phyloP scores from a whole-genome alignment of 768 basidiomycete genomes.

The Strobilomyces confusus region DNA sequence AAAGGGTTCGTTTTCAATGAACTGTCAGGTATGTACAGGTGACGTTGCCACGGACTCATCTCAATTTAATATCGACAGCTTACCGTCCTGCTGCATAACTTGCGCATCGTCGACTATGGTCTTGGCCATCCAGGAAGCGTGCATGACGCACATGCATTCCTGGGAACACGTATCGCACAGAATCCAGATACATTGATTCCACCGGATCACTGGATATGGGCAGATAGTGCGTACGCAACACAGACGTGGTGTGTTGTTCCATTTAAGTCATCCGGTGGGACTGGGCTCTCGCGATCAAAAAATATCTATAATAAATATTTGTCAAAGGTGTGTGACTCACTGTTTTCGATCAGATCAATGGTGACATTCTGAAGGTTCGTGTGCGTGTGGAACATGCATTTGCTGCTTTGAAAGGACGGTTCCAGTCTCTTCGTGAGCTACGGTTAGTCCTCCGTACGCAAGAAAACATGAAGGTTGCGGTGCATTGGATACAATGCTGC shows the following conservation, averaged over 20 bases:
- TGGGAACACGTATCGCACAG: not conserved
- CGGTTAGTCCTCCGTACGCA: not conserved
- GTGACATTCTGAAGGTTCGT: not conserved
- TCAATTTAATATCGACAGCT: not conserved
- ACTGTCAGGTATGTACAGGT: too few species aligned
- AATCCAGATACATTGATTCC: not conserved
- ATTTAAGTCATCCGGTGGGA: not conserved
- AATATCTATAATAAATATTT: not conserved
- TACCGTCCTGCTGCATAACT: too few species aligned
- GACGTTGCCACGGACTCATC: too few species aligned
- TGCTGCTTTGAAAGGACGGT: not conserved
- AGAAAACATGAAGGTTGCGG: not conserved
- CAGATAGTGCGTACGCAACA: not conserved
- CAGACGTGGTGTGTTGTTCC: not conserved
- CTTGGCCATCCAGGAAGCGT: too few species aligned
- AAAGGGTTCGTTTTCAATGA: not conserved
- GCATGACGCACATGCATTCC: too few species aligned
- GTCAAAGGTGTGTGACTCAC: not conserved
- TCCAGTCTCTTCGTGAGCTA: not conserved
- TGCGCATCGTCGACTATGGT: too few species aligned
- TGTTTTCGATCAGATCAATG: not conserved
- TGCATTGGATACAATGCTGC: not conserved
- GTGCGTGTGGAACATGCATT: not conserved
- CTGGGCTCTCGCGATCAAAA: not conserved
- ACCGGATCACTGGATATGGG: not conserved